Base-by-base conservation (phyloP, 1,139 yeast genomes). In the Candida anutae region DNA sequence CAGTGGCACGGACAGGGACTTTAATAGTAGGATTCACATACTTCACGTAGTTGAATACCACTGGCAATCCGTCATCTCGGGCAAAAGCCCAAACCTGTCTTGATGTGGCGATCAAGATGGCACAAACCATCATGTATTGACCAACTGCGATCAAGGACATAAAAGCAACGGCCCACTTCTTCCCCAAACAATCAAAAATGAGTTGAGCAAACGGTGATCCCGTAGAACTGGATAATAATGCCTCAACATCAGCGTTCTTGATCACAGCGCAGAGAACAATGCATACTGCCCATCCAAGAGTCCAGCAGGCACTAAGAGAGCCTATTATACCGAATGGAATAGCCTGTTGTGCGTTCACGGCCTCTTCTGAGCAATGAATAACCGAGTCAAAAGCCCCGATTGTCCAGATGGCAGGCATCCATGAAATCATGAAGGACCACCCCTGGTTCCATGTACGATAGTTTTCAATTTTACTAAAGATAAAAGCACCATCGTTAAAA, bases 131-230 rank as follows among this genome's bases (percentile, higher is more conserved):
- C 30, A 74, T 48, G 53, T 68, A 76, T 48, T 75, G 82, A 29
- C 78, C 77, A 37, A 64, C 53, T 3, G 77, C 72, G 43, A 74
- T 72, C 28, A 75, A 45, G 1, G 74, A 46, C 78, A 76, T 74
- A 32, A 78, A 70, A 0, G 76, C 78, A 42, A 73, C 63, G 2
- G 85, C 77, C 84, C 87, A 79, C 27, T 62, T 58, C 45, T 72
- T 73, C 21, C 90, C 90, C 34, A 80, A 58, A 1, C 78, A 67
- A 48, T 80, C 78, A 44, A 59, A 66, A 33, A 77, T 60, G 31
- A 80, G 64, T 51, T 77, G 85, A 6, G 90, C 87, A 55, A 75
- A 60, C 24, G 75, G 72, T 35, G 66, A 65, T 13, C 77, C 78
- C 26, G 68, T 53, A 3, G 73, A 48, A 8, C 38, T 47, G 24